Percentiles rank a stretch among this genome's conserved stretches.
phyloP scores from a whole-genome alignment of 208 protist species.

The Leishmania lainsoni region DNA sequence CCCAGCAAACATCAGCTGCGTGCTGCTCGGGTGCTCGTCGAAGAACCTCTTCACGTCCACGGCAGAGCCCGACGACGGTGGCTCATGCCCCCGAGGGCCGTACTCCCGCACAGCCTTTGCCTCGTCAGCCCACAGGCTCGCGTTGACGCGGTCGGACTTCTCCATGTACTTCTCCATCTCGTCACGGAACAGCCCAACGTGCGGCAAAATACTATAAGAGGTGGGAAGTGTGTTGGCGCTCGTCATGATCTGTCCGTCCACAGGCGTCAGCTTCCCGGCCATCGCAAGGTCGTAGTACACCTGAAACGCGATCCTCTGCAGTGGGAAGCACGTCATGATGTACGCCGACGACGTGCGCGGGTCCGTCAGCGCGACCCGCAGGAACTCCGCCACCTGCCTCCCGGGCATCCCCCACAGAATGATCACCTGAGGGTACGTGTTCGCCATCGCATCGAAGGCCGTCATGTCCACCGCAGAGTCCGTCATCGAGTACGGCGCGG shows the following conservation, averaged over 20 bases:
- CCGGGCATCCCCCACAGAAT: slow-evolving; percentile 41
- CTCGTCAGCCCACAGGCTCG: not conserved
- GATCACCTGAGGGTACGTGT: slow-evolving; percentile 48
- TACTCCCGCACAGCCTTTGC: not conserved
- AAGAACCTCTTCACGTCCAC: slow-evolving; percentile 15
- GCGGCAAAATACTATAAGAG: slow-evolving; percentile 15
- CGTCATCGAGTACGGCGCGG: slow-evolving; percentile 5
- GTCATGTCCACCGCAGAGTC: slow-evolving; percentile 8
- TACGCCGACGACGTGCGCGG: slow-evolving; percentile 35
- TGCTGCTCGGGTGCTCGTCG: slow-evolving; percentile 1
- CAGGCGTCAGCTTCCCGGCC: slow-evolving; percentile 4
- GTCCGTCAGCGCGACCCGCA: slow-evolving; percentile 32
- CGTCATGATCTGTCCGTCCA: slow-evolving; percentile 37
- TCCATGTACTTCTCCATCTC: slow-evolving; percentile 49
- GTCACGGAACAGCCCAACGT: slow-evolving; percentile 37
- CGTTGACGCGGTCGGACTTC: slow-evolving; percentile 3
- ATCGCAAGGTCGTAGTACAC: slow-evolving; percentile 21
- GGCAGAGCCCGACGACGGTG: not conserved
- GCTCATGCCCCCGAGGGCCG: not conserved
- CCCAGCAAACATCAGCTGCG: slow-evolving; percentile 41
- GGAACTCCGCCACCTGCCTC: slow-evolving; percentile 33
- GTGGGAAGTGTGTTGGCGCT: slow-evolving; percentile 40
- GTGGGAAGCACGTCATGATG: slow-evolving; percentile 28
- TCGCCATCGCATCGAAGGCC: slow-evolving; percentile 33
- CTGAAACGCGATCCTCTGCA: slow-evolving; percentile 30